Percentiles rank a stretch among this genome's conserved stretches.
These are phyloP conservation scores for Trichoderma sp. DNA, from an alignment of 2,329 filamentous ascomycete species.

Conservation along the genomic window DNA sequence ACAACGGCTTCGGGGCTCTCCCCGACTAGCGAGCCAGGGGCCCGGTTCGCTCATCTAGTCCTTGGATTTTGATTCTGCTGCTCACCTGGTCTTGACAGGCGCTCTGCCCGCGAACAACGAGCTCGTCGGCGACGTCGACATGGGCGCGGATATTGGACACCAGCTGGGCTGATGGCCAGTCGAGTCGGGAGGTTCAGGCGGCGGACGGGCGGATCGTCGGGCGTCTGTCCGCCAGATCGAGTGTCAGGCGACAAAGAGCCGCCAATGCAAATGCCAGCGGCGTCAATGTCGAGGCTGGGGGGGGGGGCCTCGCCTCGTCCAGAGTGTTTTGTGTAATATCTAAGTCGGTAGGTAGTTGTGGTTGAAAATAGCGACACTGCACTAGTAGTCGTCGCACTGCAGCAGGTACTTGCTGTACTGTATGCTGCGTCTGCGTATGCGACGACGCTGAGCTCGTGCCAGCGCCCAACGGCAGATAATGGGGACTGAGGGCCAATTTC, in stretches of 20 bases:
- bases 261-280: conserved; percentile 5
- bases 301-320: background rate
- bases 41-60: conserved; percentile 7
- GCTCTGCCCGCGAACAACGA: conserved; percentile 24
- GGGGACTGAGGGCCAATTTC: conserved; percentile 21
- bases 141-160: conserved; percentile 25
- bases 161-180: conserved; percentile 37
- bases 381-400: conserved; percentile 7
- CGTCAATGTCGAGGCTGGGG: background rate
- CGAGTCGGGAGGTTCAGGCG: conserved; percentile 44
- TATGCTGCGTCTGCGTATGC: background rate
- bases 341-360: background rate
- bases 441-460: conserved; percentile 23
- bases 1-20: conserved; percentile 23
- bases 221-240: conserved; percentile 38
- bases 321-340: background rate
- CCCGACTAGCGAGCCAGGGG: conserved; percentile 21
- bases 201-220: conserved; percentile 48
- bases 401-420: background rate
- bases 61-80: conserved; percentile 20
- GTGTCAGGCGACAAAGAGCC: conserved; percentile 33
- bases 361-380: background rate
- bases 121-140: conserved; percentile 23
- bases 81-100: conserved; percentile 23
- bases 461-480: conserved; percentile 11